phyloP scores from a whole-genome alignment of 1,284 basidiomycete species.

The Cryptococcus sp. region DNA sequence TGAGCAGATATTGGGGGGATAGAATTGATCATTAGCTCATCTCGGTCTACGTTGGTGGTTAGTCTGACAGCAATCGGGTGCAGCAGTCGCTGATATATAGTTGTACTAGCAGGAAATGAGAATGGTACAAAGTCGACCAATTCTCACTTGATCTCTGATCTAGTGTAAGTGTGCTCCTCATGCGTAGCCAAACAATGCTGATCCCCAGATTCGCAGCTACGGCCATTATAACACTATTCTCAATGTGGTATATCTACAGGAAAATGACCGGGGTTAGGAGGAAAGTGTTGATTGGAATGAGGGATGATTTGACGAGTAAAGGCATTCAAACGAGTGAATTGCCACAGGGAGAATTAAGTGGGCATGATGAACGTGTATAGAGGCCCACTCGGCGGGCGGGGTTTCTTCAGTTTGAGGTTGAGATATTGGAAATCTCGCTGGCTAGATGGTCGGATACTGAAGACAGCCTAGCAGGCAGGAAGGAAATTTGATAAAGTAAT shows the following conservation, averaged over 20 bases:
- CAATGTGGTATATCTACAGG: constrained; percentile 26
- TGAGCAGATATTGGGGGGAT: neutral
- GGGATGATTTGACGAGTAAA: constrained; percentile 19
- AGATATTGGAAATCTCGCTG: too few relatives aligned
- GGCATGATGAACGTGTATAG: neutral
- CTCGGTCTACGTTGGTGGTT: constrained; percentile 28
- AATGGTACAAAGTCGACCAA: constrained; percentile 13
- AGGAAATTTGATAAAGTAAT: too few relatives aligned
- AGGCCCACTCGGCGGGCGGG: neutral
- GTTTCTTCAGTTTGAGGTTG: too few relatives aligned
- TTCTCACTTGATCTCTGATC: constrained; percentile 22
- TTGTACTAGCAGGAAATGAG: constrained; percentile 7
- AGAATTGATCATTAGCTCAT: constrained; percentile 19
- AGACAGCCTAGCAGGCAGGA: too few relatives aligned
- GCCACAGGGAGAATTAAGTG: constrained; percentile 5
- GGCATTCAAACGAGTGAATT: constrained; percentile 3
- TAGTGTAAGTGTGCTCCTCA: constrained; percentile 13
- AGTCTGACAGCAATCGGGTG: neutral
- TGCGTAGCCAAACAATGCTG: neutral
- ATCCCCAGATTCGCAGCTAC: constrained; percentile 16
- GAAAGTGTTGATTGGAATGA: constrained; percentile 23
- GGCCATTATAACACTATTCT: constrained; percentile 25
- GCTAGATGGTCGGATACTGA: too few relatives aligned
- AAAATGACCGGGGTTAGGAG: constrained; percentile 29
- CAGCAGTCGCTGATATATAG: neutral